phyloP scores from a whole-genome alignment of 1,284 basidiomycete genomes.

The Fistulina hepatica region DNA sequence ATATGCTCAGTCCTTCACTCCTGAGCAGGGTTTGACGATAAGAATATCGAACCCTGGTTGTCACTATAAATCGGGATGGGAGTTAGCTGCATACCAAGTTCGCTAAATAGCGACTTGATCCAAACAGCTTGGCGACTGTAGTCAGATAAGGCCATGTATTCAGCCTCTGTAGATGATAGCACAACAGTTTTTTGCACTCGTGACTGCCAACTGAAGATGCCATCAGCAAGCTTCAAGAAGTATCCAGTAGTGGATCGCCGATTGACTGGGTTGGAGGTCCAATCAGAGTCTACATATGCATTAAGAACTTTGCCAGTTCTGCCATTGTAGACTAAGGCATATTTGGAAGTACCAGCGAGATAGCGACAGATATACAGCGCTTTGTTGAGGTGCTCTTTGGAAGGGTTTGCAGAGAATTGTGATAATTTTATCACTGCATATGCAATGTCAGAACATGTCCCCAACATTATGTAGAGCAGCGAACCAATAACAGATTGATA shows the following conservation, averaged over 20 bases:
- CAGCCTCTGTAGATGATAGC: constrained; percentile 10
- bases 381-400: constrained; percentile 15
- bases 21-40: constrained; percentile 22
- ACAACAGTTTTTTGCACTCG: constrained; percentile 11
- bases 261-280: constrained; percentile 3
- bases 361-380: constrained; percentile 19
- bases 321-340: constrained; percentile 17
- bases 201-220: constrained; percentile 10
- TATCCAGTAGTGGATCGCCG: constrained; percentile 12
- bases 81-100: neutral
- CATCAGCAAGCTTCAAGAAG: constrained; percentile 8
- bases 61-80: constrained; percentile 20
- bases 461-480: constrained; percentile 22
- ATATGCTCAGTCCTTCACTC: constrained; percentile 30
- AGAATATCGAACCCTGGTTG: constrained; percentile 26
- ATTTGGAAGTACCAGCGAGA: constrained; percentile 9
- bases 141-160: constrained; percentile 10
- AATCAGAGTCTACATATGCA: constrained; percentile 9
- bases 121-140: constrained; percentile 5
- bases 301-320: constrained; percentile 10
- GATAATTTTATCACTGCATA: constrained; percentile 18
- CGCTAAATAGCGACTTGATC: constrained; percentile 1
- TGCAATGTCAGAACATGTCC: constrained; percentile 24
- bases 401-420: constrained; percentile 17
- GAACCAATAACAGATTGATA: constrained; percentile 17